Conservation (phyloP, 108 stramenopile species). For the Seminavis robusta region DNA sequence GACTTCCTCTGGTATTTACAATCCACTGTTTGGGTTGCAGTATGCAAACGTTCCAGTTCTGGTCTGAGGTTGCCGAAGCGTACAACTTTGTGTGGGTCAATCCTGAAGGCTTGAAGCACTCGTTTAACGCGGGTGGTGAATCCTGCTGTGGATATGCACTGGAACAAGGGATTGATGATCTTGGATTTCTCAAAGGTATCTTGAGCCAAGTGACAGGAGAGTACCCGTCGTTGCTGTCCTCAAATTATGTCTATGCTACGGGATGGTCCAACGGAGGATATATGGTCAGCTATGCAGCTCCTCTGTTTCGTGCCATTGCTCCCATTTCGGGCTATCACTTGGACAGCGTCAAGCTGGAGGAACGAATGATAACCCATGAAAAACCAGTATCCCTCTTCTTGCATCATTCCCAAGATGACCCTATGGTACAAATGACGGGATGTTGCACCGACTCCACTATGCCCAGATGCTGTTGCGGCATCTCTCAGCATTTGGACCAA, state of each 20-base stretch:
- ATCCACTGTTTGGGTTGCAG: constrained; percentile 53
- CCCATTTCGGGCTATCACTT: constrained; percentile 47
- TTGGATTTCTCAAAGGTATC: constrained; percentile 38
- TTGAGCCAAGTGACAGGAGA: constrained; percentile 17
- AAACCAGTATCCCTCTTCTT: constrained; percentile 35
- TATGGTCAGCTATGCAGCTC: constrained; percentile 47
- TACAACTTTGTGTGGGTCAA: constrained; percentile 40
- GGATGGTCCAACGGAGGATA: constrained; percentile 69
- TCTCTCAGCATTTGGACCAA: constrained; percentile 19
- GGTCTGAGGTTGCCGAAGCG: constrained; percentile 18
- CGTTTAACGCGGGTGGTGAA: constrained; percentile 39
- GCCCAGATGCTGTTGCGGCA: constrained; percentile 50
- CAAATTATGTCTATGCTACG: constrained; percentile 32
- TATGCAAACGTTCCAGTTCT: constrained; percentile 11
- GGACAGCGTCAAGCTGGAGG: neutral
- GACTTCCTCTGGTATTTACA: constrained; percentile 42
- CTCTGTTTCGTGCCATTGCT: constrained; percentile 46
- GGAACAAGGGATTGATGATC: constrained; percentile 43
- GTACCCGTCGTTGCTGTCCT: constrained; percentile 9
- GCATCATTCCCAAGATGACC: constrained; percentile 46
- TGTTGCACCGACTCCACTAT: constrained; percentile 45
- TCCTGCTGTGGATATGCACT: constrained; percentile 63
- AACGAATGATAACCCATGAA: neutral
- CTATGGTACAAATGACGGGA: constrained; percentile 36
- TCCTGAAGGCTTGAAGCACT: constrained; percentile 38